Base-by-base conservation (phyloP, 164 flowering plant genomes). In the Aristolochia contorta region DNA sequence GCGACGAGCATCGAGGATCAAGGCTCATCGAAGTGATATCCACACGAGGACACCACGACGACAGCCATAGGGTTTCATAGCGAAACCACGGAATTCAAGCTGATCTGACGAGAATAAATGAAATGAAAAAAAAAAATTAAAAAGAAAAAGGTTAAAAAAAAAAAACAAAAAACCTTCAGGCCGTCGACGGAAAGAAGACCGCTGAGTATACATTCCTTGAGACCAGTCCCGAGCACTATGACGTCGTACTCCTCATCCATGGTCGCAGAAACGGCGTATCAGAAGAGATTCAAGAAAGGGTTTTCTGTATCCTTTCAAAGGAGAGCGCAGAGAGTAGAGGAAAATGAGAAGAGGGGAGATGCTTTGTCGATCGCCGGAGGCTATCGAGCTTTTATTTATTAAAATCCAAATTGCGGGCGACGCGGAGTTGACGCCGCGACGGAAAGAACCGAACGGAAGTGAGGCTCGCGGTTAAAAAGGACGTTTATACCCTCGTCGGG, bases 241-340 rank as follows among this genome's bases (percentile, higher is more conserved):
- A 73, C 76, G 52, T 73, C 76, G 52, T 73, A 73, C 59, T 73
- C 76, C 66, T 69, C 76, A 52, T 73, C 76, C 76, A 73, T 73
- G 68, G 67, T 57, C 5, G 56, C 52, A 49, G 52, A 49, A 30
- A 30, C 43, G 43, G 43, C 43, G 43, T 3, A 10, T 3, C 43
- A 4, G 43, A 37, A 37, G 33, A 32, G 33, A 32, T 3, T 32
- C 33, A 32, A 32, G 33, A 7, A 37, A 55, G 58, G 16, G n/a
- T 24, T 25, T 56, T n/a, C n/a, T n/a, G n/a, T 10, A 8, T 12
- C 0, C 4, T 9, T 27, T 25, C 2, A 19, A 18, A 5, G n/a
- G n/a, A 27, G 57, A 54, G 15, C 22, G 27, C 43, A 23, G 61
- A n/a, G 53, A 25, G 60, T 4, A 1, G 25, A 24, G 47, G 13